These are phyloP conservation scores for Ganoderma lingzhi DNA, from an alignment of 1,284 basidiomycete genomes.

Conservation along the genomic window DNA sequence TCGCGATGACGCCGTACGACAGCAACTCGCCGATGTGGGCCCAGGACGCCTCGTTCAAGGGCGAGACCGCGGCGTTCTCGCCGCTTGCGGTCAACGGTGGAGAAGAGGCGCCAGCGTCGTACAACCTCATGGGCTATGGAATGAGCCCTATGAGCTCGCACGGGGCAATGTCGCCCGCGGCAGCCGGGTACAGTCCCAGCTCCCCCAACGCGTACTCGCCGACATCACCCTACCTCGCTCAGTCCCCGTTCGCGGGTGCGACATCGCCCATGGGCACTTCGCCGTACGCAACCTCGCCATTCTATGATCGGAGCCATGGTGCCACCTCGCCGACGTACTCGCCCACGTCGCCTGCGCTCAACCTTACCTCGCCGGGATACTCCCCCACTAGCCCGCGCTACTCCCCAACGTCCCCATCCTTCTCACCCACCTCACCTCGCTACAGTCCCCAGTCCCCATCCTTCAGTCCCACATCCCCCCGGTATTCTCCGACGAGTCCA, in stretches of 20 bases:
- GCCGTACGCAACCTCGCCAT: slow-evolving; percentile 82
- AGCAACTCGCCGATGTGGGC: slow-evolving; percentile 87
- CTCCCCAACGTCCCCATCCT: slow-evolving; percentile 86
- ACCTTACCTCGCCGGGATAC: slow-evolving; percentile 84
- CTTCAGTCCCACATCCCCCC: slow-evolving; percentile 86
- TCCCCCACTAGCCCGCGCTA: slow-evolving; percentile 91
- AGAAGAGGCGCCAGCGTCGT: slow-evolving; percentile 75
- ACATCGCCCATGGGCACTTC: slow-evolving; percentile 87
- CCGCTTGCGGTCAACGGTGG: slow-evolving; percentile 91
- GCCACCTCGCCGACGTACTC: slow-evolving; percentile 88
- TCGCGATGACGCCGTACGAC: slow-evolving; percentile 95
- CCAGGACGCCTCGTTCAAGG: slow-evolving; percentile 73
- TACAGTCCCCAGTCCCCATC: slow-evolving; percentile 87
- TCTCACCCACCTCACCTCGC: slow-evolving; percentile 85
- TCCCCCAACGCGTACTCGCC: slow-evolving; percentile 88
- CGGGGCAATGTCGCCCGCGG: slow-evolving; percentile 83
- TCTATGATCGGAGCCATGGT: slow-evolving; percentile 72
- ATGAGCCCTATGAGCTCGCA: slow-evolving; percentile 79
- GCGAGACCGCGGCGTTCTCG: slow-evolving; percentile 92
- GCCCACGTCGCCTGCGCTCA: slow-evolving; percentile 83
- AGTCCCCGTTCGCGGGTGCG: slow-evolving; percentile 80
- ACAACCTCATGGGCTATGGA: slow-evolving; percentile 79
- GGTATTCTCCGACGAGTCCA: slow-evolving; percentile 86
- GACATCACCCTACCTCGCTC: slow-evolving; percentile 88
- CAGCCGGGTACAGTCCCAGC: slow-evolving; percentile 82